Evolutionary conservation across 805 yeast genomes (phyloP), one percentile per base, ranked within the genome.

Genomic region (Wickerhamomyces canadensis): DNA sequence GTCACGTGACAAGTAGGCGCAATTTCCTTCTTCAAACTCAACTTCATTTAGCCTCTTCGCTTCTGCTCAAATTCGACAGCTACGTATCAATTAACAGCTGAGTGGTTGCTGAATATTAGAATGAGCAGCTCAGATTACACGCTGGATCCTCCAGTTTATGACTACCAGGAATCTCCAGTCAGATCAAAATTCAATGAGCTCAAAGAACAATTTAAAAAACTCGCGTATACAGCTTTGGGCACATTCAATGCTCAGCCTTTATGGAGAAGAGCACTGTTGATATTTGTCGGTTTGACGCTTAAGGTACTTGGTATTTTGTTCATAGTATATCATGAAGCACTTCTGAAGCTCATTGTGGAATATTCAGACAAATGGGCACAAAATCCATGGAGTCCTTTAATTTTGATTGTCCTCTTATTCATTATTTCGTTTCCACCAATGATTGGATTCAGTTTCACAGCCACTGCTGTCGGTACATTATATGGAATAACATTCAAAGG

Each of bases 391-490:
- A 76, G 81, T 0, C 60, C 63, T 11, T 41, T 69, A 4, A 45
- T 77, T 0, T 53, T 89, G 40, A 72, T 79, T 35, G 14, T 59
- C 4, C 56, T 80, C 32, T 60, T 88, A 4, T 73, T 81, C 46
- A 19, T 70, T 2, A 88, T 89, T 5, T 78, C 93, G 0, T 89
- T 91, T 65, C 98, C 98, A 2, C 98, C 98, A 2, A 45, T 91
- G 48, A 59, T 87, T 24, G 98, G 98, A 1, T 89, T 80, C 61
- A 72, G 91, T 5, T 68, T 80, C 16, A 58, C 84, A 15, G 71
- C 82, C 15, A 70, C 83, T 33, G 54, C 81, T 13, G 66, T 78
- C 5, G 98, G 98, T 3, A 77, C 87, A 74, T 72, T 82, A 8
- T 93, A 80, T 57, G 98, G 97, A 1, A 72, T 86, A 42, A 69